Percentiles rank a stretch among this genome's conserved stretches.
Evolutionary conservation across 192 early-diverging fungal species (phyloP).

Genomic region (Coemansia sp.): DNA sequence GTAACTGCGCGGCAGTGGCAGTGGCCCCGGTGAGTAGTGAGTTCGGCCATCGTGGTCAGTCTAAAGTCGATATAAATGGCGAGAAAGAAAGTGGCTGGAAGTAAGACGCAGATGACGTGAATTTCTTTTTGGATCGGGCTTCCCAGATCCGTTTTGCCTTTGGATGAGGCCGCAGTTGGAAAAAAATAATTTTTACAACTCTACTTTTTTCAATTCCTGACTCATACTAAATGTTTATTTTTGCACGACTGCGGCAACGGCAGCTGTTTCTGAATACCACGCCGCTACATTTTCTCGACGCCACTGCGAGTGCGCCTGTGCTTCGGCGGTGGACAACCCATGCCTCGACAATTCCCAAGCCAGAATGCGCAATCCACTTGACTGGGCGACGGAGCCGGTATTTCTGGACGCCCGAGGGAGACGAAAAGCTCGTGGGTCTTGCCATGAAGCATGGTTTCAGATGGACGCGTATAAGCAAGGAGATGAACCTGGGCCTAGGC

Average conservation of each 20-base stretch:
- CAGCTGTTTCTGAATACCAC: not conserved
- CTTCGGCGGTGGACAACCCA: not conserved
- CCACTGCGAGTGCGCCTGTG: not conserved
- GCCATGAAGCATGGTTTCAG: not conserved
- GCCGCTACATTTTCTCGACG: not conserved
- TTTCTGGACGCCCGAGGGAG: not conserved
- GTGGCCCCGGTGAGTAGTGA: constrained; percentile 25
- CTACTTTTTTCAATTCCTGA: not conserved
- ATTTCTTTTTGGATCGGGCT: not conserved
- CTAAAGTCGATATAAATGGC: not conserved
- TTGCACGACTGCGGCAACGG: not conserved
- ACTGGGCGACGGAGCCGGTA: not conserved
- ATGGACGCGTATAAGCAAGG: not conserved
- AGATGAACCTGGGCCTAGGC: constrained; percentile 4
- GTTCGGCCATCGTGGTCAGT: constrained; percentile 7
- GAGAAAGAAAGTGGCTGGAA: not conserved
- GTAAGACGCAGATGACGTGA: not conserved
- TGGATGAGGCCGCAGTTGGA: not conserved
- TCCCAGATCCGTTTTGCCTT: not conserved
- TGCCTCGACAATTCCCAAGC: not conserved
- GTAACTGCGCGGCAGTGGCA: constrained; percentile 46
- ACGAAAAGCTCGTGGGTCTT: not conserved
- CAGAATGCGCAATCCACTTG: not conserved
- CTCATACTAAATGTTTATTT: not conserved
- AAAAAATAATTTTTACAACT: not conserved